phyloP scores from a whole-genome alignment of 2,329 filamentous ascomycete species.

The Venturia asperata region DNA sequence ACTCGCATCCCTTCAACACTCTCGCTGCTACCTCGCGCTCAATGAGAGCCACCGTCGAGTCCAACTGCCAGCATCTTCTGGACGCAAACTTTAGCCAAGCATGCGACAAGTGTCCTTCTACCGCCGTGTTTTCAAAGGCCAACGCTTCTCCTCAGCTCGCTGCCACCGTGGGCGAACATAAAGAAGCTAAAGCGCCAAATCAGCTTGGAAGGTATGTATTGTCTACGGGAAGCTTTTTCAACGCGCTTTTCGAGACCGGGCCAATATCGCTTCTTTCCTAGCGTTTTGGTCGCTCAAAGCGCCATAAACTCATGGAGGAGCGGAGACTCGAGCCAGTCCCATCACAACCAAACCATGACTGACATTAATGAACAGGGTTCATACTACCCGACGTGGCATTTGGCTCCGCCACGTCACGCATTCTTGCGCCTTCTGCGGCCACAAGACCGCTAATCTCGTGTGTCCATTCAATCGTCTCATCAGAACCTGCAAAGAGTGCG shows the following conservation, averaged over 20 bases:
- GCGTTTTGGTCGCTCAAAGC: not conserved
- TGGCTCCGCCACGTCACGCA: not conserved
- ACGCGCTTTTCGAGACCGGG: not conserved
- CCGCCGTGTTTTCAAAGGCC: not conserved
- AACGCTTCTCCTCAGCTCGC: not conserved
- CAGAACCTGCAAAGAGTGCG: not conserved
- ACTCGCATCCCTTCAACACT: conserved; percentile 5
- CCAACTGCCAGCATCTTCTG: not conserved
- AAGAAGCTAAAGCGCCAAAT: not conserved
- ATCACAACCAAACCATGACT: not conserved
- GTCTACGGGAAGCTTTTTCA: not conserved
- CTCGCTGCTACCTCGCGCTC: not conserved
- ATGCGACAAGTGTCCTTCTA: not conserved
- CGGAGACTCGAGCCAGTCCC: too few species aligned
- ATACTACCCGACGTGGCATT: not conserved
- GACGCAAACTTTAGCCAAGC: not conserved
- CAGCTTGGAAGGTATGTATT: not conserved
- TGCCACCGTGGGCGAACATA: not conserved
- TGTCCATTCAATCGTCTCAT: not conserved
- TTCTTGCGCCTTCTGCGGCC: conserved; percentile 3
- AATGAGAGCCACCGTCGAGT: not conserved
- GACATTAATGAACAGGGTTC: not conserved
- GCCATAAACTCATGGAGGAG: too few species aligned
- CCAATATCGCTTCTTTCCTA: not conserved
- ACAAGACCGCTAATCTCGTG: not conserved